Base-by-base conservation (phyloP, 257 asterid genomes). In the Fraxinus pennsylvanica region DNA sequence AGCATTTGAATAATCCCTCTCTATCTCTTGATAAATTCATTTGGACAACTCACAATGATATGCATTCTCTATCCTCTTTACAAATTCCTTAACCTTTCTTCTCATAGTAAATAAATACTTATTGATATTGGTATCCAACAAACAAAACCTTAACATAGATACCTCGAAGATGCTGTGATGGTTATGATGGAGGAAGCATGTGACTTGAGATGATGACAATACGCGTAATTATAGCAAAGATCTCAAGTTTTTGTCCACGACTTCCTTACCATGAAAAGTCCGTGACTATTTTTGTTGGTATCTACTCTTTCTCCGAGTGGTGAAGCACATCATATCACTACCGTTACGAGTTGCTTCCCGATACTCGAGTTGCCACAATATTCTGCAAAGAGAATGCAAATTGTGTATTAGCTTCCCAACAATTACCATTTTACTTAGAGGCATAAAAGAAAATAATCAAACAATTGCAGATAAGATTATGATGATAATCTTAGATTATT, bases 171-270 rank as follows among this genome's bases (percentile, higher is more conserved):
- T 52, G 6, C 61, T 17, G 15, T 2, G 54, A 45, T 45, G 54
- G 54, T 45, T 0, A 13, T 45, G 54, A 45, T 45, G 54, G 54
- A 45, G 54, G 54, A 45, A 45, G 54, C 54, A 45, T 6, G 5
- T 4, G 6, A 17, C 21, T 15, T 39, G 27, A 30, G 71, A 38
- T 1, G 22, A 2, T 2, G 74, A 39, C 9, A 7, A 41, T 33
- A 75, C 45, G 33, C 15, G 17, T 22, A 17, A 21, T 25, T 74
- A 33, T 0, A 12, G 15, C 12, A 1, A 47, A 0, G 29, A 13
- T 38, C 39, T 32, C 87, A 81, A 72, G 87, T 84, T 84, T 81
- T 81, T 78, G 85, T 81, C 78, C 82, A 78, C 85, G 82, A 67
- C 83, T 78, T 69, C 61, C 1, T 54, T 9, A 6, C 15, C 41